Base-by-base conservation (phyloP, 768 basidiomycete genomes). In the Lepiota brunneoincarnata region DNA sequence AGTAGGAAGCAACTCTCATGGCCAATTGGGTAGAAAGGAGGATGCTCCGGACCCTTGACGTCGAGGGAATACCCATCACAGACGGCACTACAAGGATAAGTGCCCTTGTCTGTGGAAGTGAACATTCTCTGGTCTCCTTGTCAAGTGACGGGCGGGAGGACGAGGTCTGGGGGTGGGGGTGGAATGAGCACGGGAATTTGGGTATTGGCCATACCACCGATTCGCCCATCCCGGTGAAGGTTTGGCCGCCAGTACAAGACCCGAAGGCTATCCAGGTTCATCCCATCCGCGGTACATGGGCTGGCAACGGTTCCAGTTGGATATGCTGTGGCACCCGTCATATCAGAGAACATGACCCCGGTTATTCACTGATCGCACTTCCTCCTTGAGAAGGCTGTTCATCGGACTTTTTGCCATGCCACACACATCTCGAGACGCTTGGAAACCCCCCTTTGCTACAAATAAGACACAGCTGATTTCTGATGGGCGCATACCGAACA, bases 171-270 rank as follows among this genome's bases (percentile, higher is more conserved):
- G 90, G 83, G 0, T 97, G 95, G 91, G 96, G 96, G 0, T 98
- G 96, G 95, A 98, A 98, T 67, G 96, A 98, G 67, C 96, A 98
- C 65, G 96, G 96, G 6, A 98, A 97, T 67, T 74, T 98, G 23
- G 93, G 91, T 0, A 63, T 82, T 20, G 87, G 84, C 0, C 72
- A 76, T 34, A 81, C 80, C 3, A 70, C 75, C 2, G 86, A 93
- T 60, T 68, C 80, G 7, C 56, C 61, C 6, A 23, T 63, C 14
- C 86, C 87, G 14, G 65, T 71, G 10, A 79, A 69, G 58, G 63
- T 90, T 10, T 87, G 87, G 83, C 78, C 82, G 4, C 56, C 47
- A 38, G 38, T 44, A 21, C 36, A 44, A 18, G 28, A 34, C 12
- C 51, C 39, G 20, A 49, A 55, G 6, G 52, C 40, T 17, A 10